A percentile compares a stretch with the other conserved stretches of the same genome.
phyloP scores from a whole-genome alignment of 257 asterid species.

The Orobanche coerulescens region DNA sequence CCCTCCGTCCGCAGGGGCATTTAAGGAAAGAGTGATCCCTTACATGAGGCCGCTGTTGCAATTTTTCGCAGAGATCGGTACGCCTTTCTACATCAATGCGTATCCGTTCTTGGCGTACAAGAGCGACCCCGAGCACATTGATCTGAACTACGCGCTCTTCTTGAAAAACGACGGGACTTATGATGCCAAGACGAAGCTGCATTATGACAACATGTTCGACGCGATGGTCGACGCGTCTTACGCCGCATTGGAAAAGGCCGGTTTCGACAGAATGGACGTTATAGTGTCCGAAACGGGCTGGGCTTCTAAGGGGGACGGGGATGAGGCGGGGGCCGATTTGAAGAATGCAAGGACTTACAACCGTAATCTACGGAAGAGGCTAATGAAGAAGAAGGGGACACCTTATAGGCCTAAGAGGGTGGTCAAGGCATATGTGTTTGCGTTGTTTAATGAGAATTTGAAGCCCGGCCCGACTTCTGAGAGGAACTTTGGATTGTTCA shows the following conservation, averaged over 20 bases:
- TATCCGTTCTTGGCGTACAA: conserved; percentile 74
- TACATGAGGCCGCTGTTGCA: conserved; percentile 62
- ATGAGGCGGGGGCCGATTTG: conserved; percentile 52
- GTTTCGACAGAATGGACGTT: conserved; percentile 49
- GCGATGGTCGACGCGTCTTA: conserved; percentile 74
- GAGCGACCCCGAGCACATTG: conserved; percentile 53
- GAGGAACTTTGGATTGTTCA: too few species aligned
- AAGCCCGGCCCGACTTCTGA: conserved; percentile 83
- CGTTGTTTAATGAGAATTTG: conserved; percentile 61
- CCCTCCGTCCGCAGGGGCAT: conserved; percentile 75
- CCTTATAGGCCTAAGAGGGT: conserved; percentile 55
- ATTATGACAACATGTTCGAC: conserved; percentile 80
- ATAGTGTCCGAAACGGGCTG: conserved; percentile 88
- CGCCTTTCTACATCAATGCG: conserved; percentile 77
- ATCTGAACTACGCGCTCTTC: conserved; percentile 51
- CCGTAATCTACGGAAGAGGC: conserved; percentile 38
- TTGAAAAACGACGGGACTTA: conserved; percentile 37
- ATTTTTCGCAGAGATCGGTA: conserved; percentile 47
- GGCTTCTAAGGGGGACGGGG: conserved; percentile 69
- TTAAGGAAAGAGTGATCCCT: conserved; percentile 61
- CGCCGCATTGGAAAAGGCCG: conserved; percentile 59
- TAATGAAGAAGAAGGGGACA: conserved; percentile 60
- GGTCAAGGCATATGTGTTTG: conserved; percentile 64
- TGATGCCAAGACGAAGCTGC: conserved; percentile 48
- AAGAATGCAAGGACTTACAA: conserved; percentile 61